Conservation (phyloP, 805 yeast species). For the Priceomyces carsonii region DNA sequence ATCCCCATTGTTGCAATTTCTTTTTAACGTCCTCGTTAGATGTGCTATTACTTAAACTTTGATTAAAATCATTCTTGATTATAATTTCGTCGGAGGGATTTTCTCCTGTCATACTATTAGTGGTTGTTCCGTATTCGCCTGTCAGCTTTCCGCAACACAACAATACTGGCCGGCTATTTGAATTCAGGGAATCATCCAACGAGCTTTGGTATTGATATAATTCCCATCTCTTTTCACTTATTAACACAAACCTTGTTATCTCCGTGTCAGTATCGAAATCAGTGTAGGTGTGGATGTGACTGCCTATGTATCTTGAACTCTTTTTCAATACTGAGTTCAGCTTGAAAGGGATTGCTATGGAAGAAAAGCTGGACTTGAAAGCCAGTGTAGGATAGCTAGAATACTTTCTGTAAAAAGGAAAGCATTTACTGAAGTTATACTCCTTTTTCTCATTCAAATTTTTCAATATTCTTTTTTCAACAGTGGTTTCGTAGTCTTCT, state of each 20-base stretch:
- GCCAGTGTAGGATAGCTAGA: slow-evolving; percentile 55
- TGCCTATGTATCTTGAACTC: slow-evolving; percentile 26
- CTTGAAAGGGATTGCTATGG: slow-evolving; percentile 22
- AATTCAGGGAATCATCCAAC: slow-evolving; percentile 36
- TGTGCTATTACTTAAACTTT: slow-evolving; percentile 10
- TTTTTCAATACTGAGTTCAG: slow-evolving; percentile 26
- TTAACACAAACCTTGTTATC: slow-evolving; percentile 61
- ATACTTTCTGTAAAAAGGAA: slow-evolving; percentile 74
- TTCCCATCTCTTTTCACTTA: slow-evolving; percentile 73
- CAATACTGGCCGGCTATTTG: slow-evolving; percentile 45
- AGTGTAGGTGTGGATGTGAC: slow-evolving; percentile 29
- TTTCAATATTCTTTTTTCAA: slow-evolving; percentile 20
- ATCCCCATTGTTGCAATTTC: slow-evolving; percentile 56
- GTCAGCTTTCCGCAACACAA: slow-evolving; percentile 66
- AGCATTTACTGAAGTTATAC: slow-evolving; percentile 70
- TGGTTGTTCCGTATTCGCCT: slow-evolving; percentile 64
- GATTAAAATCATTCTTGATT: slow-evolving; percentile 29
- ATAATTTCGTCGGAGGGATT: slow-evolving; percentile 23
- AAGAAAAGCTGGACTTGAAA: slow-evolving; percentile 35
- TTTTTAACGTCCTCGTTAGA: slow-evolving; percentile 27
- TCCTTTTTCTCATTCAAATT: slow-evolving; percentile 50
- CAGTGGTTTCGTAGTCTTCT: neutral
- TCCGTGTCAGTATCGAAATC: slow-evolving; percentile 51
- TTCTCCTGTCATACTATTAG: slow-evolving; percentile 36
- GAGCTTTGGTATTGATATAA: slow-evolving; percentile 53